phyloP scores from a whole-genome alignment of 176 grass and related monocot genomes.

The Avena eriantha region DNA sequence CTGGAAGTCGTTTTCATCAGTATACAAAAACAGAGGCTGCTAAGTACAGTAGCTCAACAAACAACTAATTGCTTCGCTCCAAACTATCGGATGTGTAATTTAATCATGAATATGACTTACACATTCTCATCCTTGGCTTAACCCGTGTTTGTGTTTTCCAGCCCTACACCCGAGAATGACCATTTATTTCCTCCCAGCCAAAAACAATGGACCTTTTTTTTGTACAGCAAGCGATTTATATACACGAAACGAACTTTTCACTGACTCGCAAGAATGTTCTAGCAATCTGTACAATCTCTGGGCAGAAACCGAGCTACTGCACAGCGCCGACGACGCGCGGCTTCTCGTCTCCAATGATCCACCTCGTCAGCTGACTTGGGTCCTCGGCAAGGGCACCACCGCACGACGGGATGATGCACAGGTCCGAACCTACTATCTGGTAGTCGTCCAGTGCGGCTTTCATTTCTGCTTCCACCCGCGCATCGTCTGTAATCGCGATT shows the following conservation, averaged over 20 bases:
- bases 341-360: constrained; percentile 90
- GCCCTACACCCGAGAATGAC: constrained; percentile 1
- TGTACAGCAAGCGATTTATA: background rate
- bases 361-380: constrained; percentile 72
- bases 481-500: constrained; percentile 57
- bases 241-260: background rate
- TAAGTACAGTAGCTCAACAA: background rate
- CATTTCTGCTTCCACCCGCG: constrained; percentile 60
- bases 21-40: background rate
- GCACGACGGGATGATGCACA: constrained; percentile 71
- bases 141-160: background rate
- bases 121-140: constrained; percentile 5
- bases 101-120: background rate
- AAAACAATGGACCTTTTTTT: constrained; percentile 32
- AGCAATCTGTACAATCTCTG: constrained; percentile 27
- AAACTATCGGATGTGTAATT: background rate
- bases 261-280: constrained; percentile 5
- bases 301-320: background rate
- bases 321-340: constrained; percentile 30
- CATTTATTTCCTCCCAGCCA: background rate
- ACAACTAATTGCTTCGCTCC: background rate
- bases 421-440: constrained; percentile 66
- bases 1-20: background rate
- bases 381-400: constrained; percentile 56
- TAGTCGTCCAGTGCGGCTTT: constrained; percentile 59